These are phyloP conservation scores for Leccinum variabile DNA, from an alignment of 1,284 basidiomycete species.

Conservation along the genomic window DNA sequence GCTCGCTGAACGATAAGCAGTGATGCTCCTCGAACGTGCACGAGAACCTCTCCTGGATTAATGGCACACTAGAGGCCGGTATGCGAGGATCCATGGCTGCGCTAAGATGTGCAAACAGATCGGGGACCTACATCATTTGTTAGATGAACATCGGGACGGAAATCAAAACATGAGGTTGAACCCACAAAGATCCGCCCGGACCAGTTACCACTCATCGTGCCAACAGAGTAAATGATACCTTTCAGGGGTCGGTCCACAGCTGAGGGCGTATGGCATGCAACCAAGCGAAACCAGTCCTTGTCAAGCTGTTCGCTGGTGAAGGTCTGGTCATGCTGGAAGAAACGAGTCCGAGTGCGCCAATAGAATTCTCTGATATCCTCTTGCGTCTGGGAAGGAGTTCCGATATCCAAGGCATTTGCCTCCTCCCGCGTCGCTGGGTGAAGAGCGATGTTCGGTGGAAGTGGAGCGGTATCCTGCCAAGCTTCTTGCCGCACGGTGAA, in stretches of 20 bases:
- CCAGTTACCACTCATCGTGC: conserved; percentile 45
- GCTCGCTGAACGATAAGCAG: conserved; percentile 40
- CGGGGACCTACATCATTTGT: conserved; percentile 27
- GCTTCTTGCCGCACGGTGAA: conserved; percentile 40
- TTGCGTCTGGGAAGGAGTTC: conserved; percentile 34
- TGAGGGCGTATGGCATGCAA: conserved; percentile 41
- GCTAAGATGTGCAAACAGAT: conserved; percentile 26
- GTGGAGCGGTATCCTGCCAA: conserved; percentile 31
- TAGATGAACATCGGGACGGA: conserved; percentile 14
- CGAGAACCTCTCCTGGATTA: conserved; percentile 40
- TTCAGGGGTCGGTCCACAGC: conserved; percentile 36
- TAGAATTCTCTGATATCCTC: conserved; percentile 43
- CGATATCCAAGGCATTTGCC: conserved; percentile 28
- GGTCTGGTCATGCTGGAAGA: conserved; percentile 24
- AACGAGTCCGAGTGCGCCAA: conserved; percentile 37
- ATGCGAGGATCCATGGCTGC: conserved; percentile 24
- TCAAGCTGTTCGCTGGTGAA: conserved; percentile 36
- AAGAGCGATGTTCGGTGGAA: conserved; percentile 22
- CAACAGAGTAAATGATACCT: conserved; percentile 42
- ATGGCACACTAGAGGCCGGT: conserved; percentile 23
- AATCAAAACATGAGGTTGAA: conserved; percentile 13
- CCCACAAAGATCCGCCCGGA: conserved; percentile 42
- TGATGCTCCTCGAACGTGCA: conserved; percentile 47
- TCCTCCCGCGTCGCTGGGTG: conserved; percentile 39
- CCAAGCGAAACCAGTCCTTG: conserved; percentile 45